Evolutionary conservation across 2,329 filamentous ascomycete species (phyloP).

Genomic region (Nemania serpens): DNA sequence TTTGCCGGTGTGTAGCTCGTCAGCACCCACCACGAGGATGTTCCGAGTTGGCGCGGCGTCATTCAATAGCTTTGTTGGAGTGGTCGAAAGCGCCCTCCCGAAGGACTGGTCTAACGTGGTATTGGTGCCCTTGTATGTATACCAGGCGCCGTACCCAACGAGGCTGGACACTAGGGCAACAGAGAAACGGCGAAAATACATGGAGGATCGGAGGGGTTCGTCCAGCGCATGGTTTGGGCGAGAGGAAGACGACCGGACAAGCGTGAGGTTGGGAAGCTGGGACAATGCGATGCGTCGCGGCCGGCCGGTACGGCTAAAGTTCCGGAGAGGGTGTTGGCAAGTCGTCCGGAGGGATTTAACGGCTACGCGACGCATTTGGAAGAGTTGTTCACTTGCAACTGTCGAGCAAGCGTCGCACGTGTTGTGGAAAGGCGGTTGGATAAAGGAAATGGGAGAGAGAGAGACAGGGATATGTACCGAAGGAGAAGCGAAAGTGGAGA

Average conservation of each 20-base stretch:
- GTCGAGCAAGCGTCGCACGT: slow-evolving; percentile 26
- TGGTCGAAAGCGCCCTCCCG: slow-evolving; percentile 47
- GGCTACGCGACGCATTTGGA: slow-evolving; percentile 72
- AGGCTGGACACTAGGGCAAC: slow-evolving; percentile 71
- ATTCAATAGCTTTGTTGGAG: slow-evolving; percentile 41
- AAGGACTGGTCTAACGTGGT: slow-evolving; percentile 43
- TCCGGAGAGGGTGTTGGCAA: slow-evolving; percentile 66
- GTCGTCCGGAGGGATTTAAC: slow-evolving; percentile 70
- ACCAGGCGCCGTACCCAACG: slow-evolving; percentile 78
- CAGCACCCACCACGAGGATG: slow-evolving; percentile 86
- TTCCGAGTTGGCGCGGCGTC: slow-evolving; percentile 60
- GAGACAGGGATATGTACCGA: slow-evolving; percentile 22
- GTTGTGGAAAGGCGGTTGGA: not conserved
- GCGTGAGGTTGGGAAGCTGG: slow-evolving; percentile 31
- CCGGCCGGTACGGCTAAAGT: slow-evolving; percentile 56
- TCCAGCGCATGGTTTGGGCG: slow-evolving; percentile 45
- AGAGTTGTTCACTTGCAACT: slow-evolving; percentile 21
- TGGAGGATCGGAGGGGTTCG: slow-evolving; percentile 67
- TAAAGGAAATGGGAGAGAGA: slow-evolving; percentile 18
- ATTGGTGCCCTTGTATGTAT: slow-evolving; percentile 62
- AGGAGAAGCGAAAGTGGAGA: slow-evolving; percentile 11
- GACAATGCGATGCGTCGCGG: slow-evolving; percentile 46
- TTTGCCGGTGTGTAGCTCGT: slow-evolving; percentile 86
- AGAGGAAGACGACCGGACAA: slow-evolving; percentile 48
- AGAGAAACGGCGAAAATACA: slow-evolving; percentile 73